A percentile compares a stretch with the other conserved stretches of the same genome.
These are phyloP conservation scores for Lodderomyces elongisporus DNA, from an alignment of 1,139 yeast genomes.

Conservation along the genomic window DNA sequence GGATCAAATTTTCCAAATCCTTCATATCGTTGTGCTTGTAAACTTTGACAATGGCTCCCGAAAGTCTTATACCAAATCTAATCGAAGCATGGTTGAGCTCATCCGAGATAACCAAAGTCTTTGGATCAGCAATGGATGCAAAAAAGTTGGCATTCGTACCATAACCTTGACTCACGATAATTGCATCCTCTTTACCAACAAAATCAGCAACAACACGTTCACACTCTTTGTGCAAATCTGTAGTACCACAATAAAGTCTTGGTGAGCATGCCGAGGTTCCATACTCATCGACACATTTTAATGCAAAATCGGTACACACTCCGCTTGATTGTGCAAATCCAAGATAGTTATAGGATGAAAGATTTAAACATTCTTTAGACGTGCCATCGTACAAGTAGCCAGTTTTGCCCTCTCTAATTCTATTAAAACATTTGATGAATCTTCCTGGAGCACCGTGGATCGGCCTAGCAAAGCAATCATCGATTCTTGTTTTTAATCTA, in stretches of 20 bases:
- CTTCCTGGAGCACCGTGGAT: slow-evolving; percentile 98
- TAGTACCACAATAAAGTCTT: slow-evolving; percentile 68
- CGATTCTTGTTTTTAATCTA: slow-evolving; percentile 83
- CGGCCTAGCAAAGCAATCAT: slow-evolving; percentile 93
- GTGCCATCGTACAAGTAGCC: slow-evolving; percentile 69
- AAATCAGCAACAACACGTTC: slow-evolving; percentile 78
- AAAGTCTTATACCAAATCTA: slow-evolving; percentile 87
- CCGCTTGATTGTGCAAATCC: slow-evolving; percentile 98
- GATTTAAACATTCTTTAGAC: slow-evolving; percentile 71
- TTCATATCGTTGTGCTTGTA: slow-evolving; percentile 91
- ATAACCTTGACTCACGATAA: slow-evolving; percentile 89
- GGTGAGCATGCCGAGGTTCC: slow-evolving; percentile 83
- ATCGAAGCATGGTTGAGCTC: slow-evolving; percentile 94
- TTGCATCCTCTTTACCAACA: slow-evolving; percentile 86
- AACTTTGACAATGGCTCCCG: slow-evolving; percentile 91
- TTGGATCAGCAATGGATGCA: slow-evolving; percentile 75
- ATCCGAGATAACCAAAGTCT: slow-evolving; percentile 88
- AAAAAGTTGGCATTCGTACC: slow-evolving; percentile 94
- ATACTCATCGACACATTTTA: slow-evolving; percentile 54
- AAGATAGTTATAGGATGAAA: slow-evolving; percentile 86
- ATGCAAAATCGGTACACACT: slow-evolving; percentile 77
- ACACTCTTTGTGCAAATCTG: slow-evolving; percentile 68
- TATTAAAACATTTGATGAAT: slow-evolving; percentile 72
- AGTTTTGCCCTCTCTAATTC: slow-evolving; percentile 60
- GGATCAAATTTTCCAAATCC: slow-evolving; percentile 68